Evolutionary conservation across 2,329 filamentous ascomycete species (phyloP), one percentile per base, ranked within the genome.

Genomic region (Dendrostoma leiphaemia): DNA sequence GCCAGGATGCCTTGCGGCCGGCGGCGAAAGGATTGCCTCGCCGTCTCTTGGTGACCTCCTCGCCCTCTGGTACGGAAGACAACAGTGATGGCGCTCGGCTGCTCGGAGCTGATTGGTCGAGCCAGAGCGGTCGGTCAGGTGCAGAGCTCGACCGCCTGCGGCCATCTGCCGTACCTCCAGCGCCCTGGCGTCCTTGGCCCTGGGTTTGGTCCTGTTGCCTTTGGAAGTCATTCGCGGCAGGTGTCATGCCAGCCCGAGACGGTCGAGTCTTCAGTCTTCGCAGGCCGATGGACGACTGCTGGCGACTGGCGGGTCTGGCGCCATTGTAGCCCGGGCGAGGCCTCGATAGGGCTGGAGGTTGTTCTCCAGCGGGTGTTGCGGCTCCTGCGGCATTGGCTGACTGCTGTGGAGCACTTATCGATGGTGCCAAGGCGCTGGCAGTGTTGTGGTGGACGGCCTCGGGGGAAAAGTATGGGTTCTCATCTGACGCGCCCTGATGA

Each of bases 121-220:
- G 35, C 64, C 60, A 54, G 10, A 46, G 32, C 4, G 61, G 61
- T 6, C 59, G 56, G 6, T 63, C 61, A 8, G 62, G 63, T 15
- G 64, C 63, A 4, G 63, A 64, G 44, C 60, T 63, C 6, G 63
- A 64, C 10, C 62, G 59, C 13, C 59, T 57, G 29, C 63, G 60
- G 15, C 52, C 31, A n/a, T 46, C 49, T 3, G 43, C 9, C 26
- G 3, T 19, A 9, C 2, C 38, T 7, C 17, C 10, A 12, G 26
- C 8, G 23, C n/a, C 48, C 9, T 10, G 38, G 4, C 34, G 32
- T 3, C 13, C 37, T 45, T 41, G 28, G 6, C 24, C 17, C 6
- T 55, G 37, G 17, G 24, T 13, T 15, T 34, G 13, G 10, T 3
- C 26, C 38, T 38, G 49, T 5, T 48, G 44, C 23, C 50, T 31